phyloP scores from a whole-genome alignment of 2,329 filamentous ascomycete genomes.

The Metarhizium album region DNA sequence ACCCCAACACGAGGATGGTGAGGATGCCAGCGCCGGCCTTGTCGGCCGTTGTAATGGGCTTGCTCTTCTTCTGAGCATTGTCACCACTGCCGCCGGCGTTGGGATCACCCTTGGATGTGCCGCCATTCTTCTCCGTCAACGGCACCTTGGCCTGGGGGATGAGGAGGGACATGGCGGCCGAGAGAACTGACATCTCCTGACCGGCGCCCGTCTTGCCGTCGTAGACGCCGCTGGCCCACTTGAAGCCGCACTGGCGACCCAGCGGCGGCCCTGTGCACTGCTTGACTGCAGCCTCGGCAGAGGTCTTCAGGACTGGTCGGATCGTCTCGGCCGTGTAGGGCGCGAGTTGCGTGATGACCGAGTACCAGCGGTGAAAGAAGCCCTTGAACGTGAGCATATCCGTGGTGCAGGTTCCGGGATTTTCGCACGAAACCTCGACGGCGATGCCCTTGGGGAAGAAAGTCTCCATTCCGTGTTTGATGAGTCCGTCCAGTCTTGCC shows the following conservation, averaged over 20 bases:
- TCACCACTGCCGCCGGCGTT: constrained; percentile 30
- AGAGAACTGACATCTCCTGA: constrained; percentile 49
- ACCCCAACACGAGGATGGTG: constrained; percentile 32
- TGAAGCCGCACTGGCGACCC: constrained; percentile 41
- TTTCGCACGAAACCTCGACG: constrained; percentile 51
- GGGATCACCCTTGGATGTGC: constrained; percentile 36
- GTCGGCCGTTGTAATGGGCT: constrained; percentile 31
- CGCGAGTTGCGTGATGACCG: constrained; percentile 40
- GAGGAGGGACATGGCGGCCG: constrained; percentile 42
- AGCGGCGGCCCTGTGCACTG: constrained; percentile 41
- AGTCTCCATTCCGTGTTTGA: constrained; percentile 25
- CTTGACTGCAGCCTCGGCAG: constrained; percentile 41
- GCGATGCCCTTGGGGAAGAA: constrained; percentile 49
- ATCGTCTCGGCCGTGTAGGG: constrained; percentile 42
- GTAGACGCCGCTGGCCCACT: constrained; percentile 39
- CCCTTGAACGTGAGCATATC: constrained; percentile 57
- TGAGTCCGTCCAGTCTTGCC: constrained; percentile 30
- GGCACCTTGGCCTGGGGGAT: constrained; percentile 30
- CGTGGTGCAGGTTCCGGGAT: constrained; percentile 41
- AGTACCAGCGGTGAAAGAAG: constrained; percentile 46
- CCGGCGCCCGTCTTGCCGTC: constrained; percentile 47
- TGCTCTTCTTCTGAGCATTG: constrained; percentile 19
- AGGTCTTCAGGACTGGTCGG: constrained; percentile 38
- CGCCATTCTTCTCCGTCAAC: constrained; percentile 37
- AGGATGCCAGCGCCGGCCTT: constrained; percentile 37